A percentile compares a stretch with the other conserved stretches of the same genome.
These are phyloP conservation scores for Schizosaccharomyces versatilis DNA, from an alignment of 1,139 yeast genomes.

Conservation along the genomic window DNA sequence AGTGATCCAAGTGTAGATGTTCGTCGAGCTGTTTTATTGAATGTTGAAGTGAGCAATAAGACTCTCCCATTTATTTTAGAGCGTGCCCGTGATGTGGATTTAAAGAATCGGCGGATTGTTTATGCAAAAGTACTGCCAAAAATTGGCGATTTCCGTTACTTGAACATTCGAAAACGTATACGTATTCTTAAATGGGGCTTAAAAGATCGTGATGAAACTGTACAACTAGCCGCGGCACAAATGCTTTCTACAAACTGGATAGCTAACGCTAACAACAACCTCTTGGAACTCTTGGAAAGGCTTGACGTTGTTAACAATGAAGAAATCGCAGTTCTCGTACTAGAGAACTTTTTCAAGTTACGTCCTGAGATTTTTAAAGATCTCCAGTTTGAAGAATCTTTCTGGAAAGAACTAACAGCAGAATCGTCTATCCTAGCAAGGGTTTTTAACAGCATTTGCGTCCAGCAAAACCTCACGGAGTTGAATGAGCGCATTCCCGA, in stretches of 20 bases:
- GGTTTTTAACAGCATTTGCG: slow-evolving; percentile 44
- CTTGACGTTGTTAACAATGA: slow-evolving; percentile 41
- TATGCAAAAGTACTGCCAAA: slow-evolving; percentile 48
- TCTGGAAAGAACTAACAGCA: slow-evolving; percentile 51
- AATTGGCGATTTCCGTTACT: slow-evolving; percentile 40
- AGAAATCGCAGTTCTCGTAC: slow-evolving; percentile 41
- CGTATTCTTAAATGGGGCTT: slow-evolving; percentile 62
- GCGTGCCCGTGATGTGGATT: slow-evolving; percentile 61
- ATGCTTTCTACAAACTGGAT: slow-evolving; percentile 60
- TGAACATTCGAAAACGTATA: slow-evolving; percentile 42
- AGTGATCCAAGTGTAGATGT: slow-evolving; percentile 78
- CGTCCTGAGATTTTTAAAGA: slow-evolving; percentile 40
- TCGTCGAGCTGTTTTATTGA: slow-evolving; percentile 59
- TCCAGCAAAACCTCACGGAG: slow-evolving; percentile 28
- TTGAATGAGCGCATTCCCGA: slow-evolving; percentile 66
- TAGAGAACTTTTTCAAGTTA: slow-evolving; percentile 37
- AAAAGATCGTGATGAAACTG: slow-evolving; percentile 60
- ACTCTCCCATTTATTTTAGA: slow-evolving; percentile 47
- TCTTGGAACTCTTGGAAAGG: slow-evolving; percentile 47
- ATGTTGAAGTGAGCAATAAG: slow-evolving; percentile 32
- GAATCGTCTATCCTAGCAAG: slow-evolving; percentile 57
- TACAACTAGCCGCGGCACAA: slow-evolving; percentile 46
- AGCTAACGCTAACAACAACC: slow-evolving; percentile 41
- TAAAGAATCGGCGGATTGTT: slow-evolving; percentile 48
- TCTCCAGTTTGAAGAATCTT: slow-evolving; percentile 32